These are phyloP conservation scores for Mycena maculata DNA, from an alignment of 768 basidiomycete species.

Conservation along the genomic window DNA sequence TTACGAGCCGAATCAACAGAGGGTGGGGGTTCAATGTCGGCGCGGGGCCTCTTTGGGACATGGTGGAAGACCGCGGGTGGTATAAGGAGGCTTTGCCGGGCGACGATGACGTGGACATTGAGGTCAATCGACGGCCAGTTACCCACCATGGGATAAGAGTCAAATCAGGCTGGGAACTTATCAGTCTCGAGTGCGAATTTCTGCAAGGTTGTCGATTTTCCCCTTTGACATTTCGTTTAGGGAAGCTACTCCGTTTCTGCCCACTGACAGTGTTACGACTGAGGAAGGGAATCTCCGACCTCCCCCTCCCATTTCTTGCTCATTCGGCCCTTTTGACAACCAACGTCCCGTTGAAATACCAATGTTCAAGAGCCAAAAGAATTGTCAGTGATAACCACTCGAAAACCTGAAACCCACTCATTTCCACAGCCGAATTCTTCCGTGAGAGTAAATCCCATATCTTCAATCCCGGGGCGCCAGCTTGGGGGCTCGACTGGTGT, in stretches of 20 bases:
- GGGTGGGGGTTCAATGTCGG: slow-evolving; percentile 82
- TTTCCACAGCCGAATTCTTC: slow-evolving; percentile 65
- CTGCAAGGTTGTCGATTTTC: slow-evolving; percentile 1
- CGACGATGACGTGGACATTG: slow-evolving; percentile 52
- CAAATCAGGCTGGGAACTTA: slow-evolving; percentile 56
- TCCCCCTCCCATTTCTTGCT: slow-evolving; percentile 68
- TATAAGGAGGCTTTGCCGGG: slow-evolving; percentile 69
- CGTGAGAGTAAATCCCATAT: slow-evolving; percentile 72
- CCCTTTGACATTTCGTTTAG: slow-evolving; percentile 47
- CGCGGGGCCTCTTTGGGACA: slow-evolving; percentile 81
- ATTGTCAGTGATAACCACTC: slow-evolving; percentile 56
- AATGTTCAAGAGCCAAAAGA: slow-evolving; percentile 67
- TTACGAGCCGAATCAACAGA: slow-evolving; percentile 71
- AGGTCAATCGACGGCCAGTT: slow-evolving; percentile 66
- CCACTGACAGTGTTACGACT: slow-evolving; percentile 60
- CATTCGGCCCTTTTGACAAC: slow-evolving; percentile 70
- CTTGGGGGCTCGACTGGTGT: slow-evolving; percentile 96
- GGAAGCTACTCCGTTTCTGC: slow-evolving; percentile 69
- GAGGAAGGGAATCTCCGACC: slow-evolving; percentile 63
- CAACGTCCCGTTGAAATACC: slow-evolving; percentile 62
- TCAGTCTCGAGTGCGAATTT: slow-evolving; percentile 57
- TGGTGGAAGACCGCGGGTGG: slow-evolving; percentile 82
- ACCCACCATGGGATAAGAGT: slow-evolving; percentile 63
- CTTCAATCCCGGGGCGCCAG: slow-evolving; percentile 89
- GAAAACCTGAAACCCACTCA: neutral